These are phyloP conservation scores for Chlamydomonas eustigma DNA, from an alignment of 139 green algal species.

Conservation along the genomic window DNA sequence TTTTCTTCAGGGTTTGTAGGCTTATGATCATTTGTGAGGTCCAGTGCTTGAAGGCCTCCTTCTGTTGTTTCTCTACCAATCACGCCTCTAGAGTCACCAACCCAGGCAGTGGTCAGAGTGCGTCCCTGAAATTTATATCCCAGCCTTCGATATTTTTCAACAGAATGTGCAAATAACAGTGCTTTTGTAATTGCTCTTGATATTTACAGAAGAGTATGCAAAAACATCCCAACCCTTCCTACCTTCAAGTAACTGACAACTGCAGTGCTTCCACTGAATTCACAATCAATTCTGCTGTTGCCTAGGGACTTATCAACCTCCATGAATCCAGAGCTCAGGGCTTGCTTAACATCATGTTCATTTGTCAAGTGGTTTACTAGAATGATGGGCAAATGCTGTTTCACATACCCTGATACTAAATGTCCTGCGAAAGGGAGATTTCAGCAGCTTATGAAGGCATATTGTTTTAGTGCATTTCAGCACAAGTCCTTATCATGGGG, in stretches of 20 bases:
- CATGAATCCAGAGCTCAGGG: slow-evolving; percentile 47
- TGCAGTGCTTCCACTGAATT: slow-evolving; percentile 81
- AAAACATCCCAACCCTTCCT: neutral
- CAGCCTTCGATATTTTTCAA: slow-evolving; percentile 36
- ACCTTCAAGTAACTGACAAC: slow-evolving; percentile 66
- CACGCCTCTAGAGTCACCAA: slow-evolving; percentile 77
- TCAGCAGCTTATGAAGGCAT: too few relatives aligned
- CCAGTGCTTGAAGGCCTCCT: slow-evolving; percentile 37
- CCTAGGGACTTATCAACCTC: slow-evolving; percentile 57
- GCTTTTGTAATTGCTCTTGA: too few relatives aligned
- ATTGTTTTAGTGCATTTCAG: too few relatives aligned
- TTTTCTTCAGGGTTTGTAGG: slow-evolving; percentile 56
- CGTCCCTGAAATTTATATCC: slow-evolving; percentile 6
- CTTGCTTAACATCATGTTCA: neutral
- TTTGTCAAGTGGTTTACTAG: slow-evolving; percentile 61
- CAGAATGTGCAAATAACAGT: too few relatives aligned
- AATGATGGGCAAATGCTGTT: slow-evolving; percentile 68
- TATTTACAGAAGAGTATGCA: too few relatives aligned
- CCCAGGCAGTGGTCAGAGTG: slow-evolving; percentile 49
- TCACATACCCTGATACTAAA: slow-evolving; percentile 70
- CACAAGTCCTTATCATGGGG: too few relatives aligned
- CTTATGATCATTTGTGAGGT: slow-evolving; percentile 89
- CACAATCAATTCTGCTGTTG: slow-evolving; percentile 58
- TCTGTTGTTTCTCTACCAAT: slow-evolving; percentile 28
- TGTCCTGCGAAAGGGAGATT: slow-evolving; percentile 71